phyloP scores from a whole-genome alignment of 192 early-diverging fungal species.

The Helicostylum pulchrum region DNA sequence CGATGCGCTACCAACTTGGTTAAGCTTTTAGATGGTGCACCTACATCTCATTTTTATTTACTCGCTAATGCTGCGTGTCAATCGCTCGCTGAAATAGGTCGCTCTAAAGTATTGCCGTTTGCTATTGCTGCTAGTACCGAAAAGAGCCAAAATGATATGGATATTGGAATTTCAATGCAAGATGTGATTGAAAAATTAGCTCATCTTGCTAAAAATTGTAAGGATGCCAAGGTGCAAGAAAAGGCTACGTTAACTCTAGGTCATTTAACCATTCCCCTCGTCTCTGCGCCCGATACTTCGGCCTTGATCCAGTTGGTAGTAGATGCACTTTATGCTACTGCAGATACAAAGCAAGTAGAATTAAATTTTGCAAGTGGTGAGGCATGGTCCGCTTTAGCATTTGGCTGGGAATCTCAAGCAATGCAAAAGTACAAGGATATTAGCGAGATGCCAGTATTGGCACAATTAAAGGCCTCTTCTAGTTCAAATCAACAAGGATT shows the following conservation, averaged over 20 bases:
- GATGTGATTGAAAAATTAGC: slow-evolving; percentile 32
- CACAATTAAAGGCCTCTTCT: slow-evolving; percentile 23
- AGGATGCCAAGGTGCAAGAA: slow-evolving; percentile 81
- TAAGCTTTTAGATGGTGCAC: slow-evolving; percentile 42
- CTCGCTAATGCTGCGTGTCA: slow-evolving; percentile 59
- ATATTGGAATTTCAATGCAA: slow-evolving; percentile 14
- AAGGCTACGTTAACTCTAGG: slow-evolving; percentile 64
- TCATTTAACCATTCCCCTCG: slow-evolving; percentile 55
- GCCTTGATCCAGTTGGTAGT: slow-evolving; percentile 31
- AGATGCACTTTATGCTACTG: slow-evolving; percentile 37
- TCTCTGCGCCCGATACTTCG: not conserved
- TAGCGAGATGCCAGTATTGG: slow-evolving; percentile 36
- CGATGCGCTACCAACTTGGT: slow-evolving; percentile 40
- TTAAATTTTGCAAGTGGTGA: slow-evolving; percentile 85
- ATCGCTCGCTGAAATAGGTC: slow-evolving; percentile 70
- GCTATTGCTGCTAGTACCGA: not conserved
- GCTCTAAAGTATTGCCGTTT: slow-evolving; percentile 52
- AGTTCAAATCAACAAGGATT: slow-evolving; percentile 22
- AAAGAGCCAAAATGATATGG: slow-evolving; percentile 15
- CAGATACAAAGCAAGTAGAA: slow-evolving; percentile 74
- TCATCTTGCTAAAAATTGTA: slow-evolving; percentile 51
- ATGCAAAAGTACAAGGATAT: slow-evolving; percentile 74
- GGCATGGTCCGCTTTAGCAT: slow-evolving; percentile 59
- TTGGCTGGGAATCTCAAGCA: slow-evolving; percentile 63
- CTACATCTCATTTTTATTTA: slow-evolving; percentile 41